These are phyloP conservation scores for Hyphopichia pseudoburtonii DNA, from an alignment of 1,139 yeast genomes.

Conservation along the genomic window DNA sequence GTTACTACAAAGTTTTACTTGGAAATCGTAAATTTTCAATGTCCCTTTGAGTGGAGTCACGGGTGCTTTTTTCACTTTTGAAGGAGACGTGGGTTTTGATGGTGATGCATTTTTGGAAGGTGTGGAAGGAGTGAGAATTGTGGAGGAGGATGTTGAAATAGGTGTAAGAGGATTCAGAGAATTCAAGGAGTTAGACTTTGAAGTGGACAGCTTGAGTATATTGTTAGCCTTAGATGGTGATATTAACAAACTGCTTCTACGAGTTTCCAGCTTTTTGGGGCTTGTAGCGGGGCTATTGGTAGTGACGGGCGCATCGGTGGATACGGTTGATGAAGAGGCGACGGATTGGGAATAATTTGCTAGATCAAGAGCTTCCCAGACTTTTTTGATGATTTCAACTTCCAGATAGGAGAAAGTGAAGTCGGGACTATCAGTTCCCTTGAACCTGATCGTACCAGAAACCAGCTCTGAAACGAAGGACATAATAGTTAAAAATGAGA, in stretches of 20 bases:
- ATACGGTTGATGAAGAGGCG: background rate
- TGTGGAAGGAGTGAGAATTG: background rate
- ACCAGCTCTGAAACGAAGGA: slow-evolving; percentile 4
- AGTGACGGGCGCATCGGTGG: too few relatives aligned
- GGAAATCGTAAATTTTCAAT: slow-evolving; percentile 1
- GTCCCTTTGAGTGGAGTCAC: too few relatives aligned
- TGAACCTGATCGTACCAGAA: background rate
- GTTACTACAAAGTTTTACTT: slow-evolving; percentile 3
- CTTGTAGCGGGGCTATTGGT: background rate
- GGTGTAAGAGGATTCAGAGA: too few relatives aligned
- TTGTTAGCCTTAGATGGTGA: too few relatives aligned
- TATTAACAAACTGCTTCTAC: too few relatives aligned
- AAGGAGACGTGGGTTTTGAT: background rate
- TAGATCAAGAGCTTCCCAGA: slow-evolving; percentile 15
- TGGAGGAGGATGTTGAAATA: too few relatives aligned
- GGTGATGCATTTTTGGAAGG: too few relatives aligned
- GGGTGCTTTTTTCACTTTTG: too few relatives aligned
- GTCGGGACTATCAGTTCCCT: slow-evolving; percentile 1
- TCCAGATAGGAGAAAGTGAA: slow-evolving; percentile 14
- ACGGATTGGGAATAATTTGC: slow-evolving; percentile 1
- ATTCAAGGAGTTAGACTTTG: too few relatives aligned
- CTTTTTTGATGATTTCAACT: slow-evolving; percentile 11
- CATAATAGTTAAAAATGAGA: background rate
- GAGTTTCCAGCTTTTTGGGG: too few relatives aligned
- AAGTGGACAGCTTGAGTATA: too few relatives aligned